Evolutionary conservation across 2,329 filamentous ascomycete genomes (phyloP), one percentile per base, ranked within the genome.

Genomic region (Ceratocystis colombiana): DNA sequence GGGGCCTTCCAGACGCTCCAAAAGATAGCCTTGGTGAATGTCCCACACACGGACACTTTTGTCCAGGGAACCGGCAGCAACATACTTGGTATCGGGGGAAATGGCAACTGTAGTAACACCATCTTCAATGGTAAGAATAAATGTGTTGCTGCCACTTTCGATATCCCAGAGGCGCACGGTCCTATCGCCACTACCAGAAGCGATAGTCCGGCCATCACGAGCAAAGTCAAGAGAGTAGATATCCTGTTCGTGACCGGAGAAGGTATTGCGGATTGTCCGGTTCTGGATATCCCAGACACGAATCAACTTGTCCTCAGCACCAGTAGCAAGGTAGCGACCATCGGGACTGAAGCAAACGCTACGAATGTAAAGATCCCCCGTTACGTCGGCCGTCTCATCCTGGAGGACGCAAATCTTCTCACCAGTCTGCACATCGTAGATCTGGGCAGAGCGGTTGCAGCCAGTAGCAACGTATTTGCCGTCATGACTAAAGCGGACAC

Each of bases 21-120:
- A 85, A 15, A 96, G 83, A 73, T 88, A 90, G 65, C 92, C 93
- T 68, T 84, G 88, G 70, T 86, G 84, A 48, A 92, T 90, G 74
- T 97, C 93, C 93, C 93, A 99, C 37, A 99, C 93, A 59, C 93
- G 88, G 25, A 99, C 94, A 73, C 92, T 96, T 87, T 96, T 96
- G 75, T 97, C 93, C 55, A 99, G 83, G 55, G 91, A 96, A 61
- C 94, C 94, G 53, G 94, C 94, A 5, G 94, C 94, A 41, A 99
- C 92, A 72, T 88, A 95, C 72, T 93, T 90, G 66, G 90, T 93
- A 75, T 96, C 92, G 5, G 93, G 93, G 41, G 93, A 97, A 74
- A 97, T 96, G 70, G 94, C 94, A 62, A 99, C 93, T 1, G 94
- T 97, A 1, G 93, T 97, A 50, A 97, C 94, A 64, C 94, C 94